Conservation (phyloP, 805 yeast genomes). For the Metschnikowia henanensis region DNA sequence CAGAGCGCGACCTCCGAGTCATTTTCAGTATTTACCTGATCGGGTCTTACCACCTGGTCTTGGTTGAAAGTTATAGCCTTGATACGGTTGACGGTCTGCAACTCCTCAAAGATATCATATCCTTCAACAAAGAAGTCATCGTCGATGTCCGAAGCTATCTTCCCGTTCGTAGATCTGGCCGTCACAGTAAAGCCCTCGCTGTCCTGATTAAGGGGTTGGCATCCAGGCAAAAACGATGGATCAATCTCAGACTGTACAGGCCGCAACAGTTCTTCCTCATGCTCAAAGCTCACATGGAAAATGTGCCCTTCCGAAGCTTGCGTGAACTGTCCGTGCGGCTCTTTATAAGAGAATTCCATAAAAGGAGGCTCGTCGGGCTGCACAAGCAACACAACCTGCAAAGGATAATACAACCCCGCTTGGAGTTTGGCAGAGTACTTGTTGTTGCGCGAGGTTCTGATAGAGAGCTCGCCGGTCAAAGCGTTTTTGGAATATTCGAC, state of each 20-base stretch:
- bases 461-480: not conserved
- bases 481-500: not conserved
- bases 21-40: not conserved
- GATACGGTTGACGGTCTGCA: not conserved
- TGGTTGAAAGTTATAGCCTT: not conserved
- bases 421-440: not conserved
- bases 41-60: not conserved
- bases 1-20: not conserved
- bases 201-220: not conserved
- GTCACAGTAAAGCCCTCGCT: not conserved
- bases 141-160: not conserved
- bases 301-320: not conserved
- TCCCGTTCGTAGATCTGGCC: not conserved
- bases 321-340: constrained; percentile 3
- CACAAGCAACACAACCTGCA: constrained; percentile 1
- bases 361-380: not conserved
- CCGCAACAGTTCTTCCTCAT: not conserved
- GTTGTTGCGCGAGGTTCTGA: not conserved
- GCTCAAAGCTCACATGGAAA: not conserved
- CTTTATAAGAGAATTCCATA: constrained; percentile 2
- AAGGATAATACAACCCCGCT: constrained; percentile 6
- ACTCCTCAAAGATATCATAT: not conserved
- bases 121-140: constrained; percentile 2
- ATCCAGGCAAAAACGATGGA: not conserved
- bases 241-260: not conserved